Percentiles rank a stretch among this genome's conserved stretches.
phyloP scores from a whole-genome alignment of 1,284 basidiomycete species.

The Melampsora abietis-canadensis region DNA sequence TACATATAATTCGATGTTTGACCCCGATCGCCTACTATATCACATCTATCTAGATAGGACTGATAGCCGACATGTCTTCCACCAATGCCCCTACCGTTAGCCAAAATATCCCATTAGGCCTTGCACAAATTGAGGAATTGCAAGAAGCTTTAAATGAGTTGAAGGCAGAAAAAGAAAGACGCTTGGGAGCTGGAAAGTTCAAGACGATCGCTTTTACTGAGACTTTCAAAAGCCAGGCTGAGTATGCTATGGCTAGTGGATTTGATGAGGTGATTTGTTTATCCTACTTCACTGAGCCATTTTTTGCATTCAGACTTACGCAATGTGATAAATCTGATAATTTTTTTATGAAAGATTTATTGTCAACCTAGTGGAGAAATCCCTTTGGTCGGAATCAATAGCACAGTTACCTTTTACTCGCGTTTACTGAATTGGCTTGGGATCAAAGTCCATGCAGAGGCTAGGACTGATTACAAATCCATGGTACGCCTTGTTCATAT shows the following conservation, averaged over 20 bases:
- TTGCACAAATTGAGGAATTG: constrained; percentile 56
- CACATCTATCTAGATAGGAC: constrained; percentile 49
- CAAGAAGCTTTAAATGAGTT: constrained; percentile 54
- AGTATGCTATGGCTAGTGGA: constrained; percentile 47
- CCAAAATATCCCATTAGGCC: constrained; percentile 50
- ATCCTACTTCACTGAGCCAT: background rate
- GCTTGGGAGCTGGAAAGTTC: constrained; percentile 50
- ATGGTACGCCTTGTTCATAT: constrained; percentile 43
- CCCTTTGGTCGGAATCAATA: constrained; percentile 54
- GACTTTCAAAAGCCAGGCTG: constrained; percentile 54
- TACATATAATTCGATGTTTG: background rate
- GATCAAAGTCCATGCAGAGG: constrained; percentile 55
- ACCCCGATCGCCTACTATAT: background rate
- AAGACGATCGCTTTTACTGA: constrained; percentile 55
- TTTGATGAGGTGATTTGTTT: constrained; percentile 53
- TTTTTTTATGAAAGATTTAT: constrained; percentile 49
- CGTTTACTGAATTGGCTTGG: constrained; percentile 55
- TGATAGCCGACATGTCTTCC: constrained; percentile 55
- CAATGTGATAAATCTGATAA: background rate
- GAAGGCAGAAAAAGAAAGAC: constrained; percentile 52
- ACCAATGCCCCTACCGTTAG: constrained; percentile 53
- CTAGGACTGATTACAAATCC: constrained; percentile 55
- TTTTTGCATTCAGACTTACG: background rate
- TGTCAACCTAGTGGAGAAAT: constrained; percentile 55
- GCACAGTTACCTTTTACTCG: constrained; percentile 51